Evolutionary conservation across 179 eudicot species (phyloP).

Genomic region (Vitellaria paradoxa): DNA sequence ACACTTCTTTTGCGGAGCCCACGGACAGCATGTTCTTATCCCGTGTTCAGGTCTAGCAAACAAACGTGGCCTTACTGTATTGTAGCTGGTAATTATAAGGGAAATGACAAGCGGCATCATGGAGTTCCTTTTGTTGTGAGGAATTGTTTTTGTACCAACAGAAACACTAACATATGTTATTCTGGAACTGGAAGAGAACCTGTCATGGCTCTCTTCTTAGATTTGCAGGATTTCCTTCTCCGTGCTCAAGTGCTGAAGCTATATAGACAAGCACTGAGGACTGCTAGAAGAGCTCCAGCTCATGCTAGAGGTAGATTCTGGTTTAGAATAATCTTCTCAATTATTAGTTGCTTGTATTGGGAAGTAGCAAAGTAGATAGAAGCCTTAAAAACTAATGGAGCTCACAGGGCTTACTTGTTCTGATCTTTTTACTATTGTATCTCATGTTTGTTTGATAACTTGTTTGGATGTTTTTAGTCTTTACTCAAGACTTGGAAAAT

Average conservation of each 20-base stretch:
- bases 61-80: not conserved
- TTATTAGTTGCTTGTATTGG: not conserved
- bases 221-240: conserved; percentile 72
- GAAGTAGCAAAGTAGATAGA: not conserved
- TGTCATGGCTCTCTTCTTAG: conserved; percentile 52
- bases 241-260: conserved; percentile 85
- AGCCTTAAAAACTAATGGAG: not conserved
- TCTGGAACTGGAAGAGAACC: conserved; percentile 12
- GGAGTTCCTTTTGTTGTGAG: not conserved
- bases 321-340: not conserved
- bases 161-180: not conserved
- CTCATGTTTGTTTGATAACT: not conserved
- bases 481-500: not conserved
- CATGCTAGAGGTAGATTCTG: conserved; percentile 58
- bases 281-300: conserved; percentile 70
- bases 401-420: not conserved
- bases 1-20: too few species aligned
- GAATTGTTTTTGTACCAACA: not conserved
- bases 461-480: not conserved
- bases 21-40: too few species aligned
- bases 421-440: not conserved
- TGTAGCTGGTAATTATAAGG: not conserved
- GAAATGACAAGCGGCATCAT: not conserved
- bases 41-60: too few species aligned
- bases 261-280: conserved; percentile 76